Conservation (phyloP, 768 basidiomycete genomes). For the Leucosporidium yakuticum region DNA sequence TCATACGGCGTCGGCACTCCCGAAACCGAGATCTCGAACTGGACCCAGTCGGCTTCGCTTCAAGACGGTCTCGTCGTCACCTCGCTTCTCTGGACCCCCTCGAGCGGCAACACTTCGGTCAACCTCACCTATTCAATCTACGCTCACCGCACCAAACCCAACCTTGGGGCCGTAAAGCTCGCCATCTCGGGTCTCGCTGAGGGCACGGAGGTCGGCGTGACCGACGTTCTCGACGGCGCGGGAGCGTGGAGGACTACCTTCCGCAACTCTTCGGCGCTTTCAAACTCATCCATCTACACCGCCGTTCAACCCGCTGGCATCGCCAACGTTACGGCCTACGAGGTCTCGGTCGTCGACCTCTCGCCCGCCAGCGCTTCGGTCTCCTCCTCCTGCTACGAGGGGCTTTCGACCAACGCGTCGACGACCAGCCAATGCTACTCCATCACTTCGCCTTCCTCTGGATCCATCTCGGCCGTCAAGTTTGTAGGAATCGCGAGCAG, state of each 20-base stretch:
- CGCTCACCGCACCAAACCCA: constrained; percentile 23
- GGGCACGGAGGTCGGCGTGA: constrained; percentile 7
- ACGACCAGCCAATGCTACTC: constrained; percentile 28
- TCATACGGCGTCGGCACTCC: constrained; percentile 13
- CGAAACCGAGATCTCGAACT: constrained; percentile 22
- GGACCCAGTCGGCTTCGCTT: constrained; percentile 21
- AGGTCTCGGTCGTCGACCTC: constrained; percentile 10
- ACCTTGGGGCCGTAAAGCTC: constrained; percentile 19
- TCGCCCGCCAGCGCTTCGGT: not conserved
- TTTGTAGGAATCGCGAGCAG: constrained; percentile 32
- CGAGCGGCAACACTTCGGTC: not conserved
- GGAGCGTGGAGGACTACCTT: constrained; percentile 28
- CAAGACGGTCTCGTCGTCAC: constrained; percentile 31
- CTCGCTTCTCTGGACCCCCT: constrained; percentile 9
- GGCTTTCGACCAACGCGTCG: constrained; percentile 10
- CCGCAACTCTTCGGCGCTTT: constrained; percentile 2
- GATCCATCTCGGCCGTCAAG: constrained; percentile 18
- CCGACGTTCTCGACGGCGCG: constrained; percentile 31
- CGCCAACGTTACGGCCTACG: constrained; percentile 31
- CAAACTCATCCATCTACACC: constrained; percentile 17
- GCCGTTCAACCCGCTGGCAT: constrained; percentile 28
- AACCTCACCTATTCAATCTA: constrained; percentile 16
- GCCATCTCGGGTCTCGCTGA: constrained; percentile 13
- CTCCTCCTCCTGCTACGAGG: constrained; percentile 6
- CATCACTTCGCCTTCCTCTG: not conserved